phyloP scores from a whole-genome alignment of 2,329 filamentous ascomycete species.

The Didymellaceae sp. region DNA sequence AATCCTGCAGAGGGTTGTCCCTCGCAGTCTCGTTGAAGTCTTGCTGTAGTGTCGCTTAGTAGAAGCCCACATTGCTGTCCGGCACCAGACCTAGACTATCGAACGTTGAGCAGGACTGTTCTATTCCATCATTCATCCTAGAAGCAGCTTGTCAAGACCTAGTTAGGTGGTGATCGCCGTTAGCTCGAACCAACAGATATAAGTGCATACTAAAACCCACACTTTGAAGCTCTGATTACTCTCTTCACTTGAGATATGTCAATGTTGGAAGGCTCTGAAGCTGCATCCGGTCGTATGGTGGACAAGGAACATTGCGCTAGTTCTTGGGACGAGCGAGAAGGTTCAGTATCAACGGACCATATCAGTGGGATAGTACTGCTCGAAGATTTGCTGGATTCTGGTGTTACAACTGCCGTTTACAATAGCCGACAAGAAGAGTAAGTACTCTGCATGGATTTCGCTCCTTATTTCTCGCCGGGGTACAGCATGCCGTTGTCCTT shows the following conservation, averaged over 20 bases:
- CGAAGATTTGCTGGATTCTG: too few species aligned
- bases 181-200: background rate
- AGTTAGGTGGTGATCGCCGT: background rate
- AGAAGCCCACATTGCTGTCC: too few species aligned
- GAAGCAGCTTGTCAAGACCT: background rate
- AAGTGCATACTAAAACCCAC: background rate
- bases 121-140: background rate
- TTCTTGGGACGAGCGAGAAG: too few species aligned
- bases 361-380: too few species aligned
- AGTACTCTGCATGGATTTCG: background rate
- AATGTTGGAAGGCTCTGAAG: background rate
- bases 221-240: background rate
- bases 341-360: too few species aligned
- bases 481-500: constrained; percentile 53
- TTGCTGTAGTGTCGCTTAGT: background rate
- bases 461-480: constrained; percentile 11
- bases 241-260: background rate
- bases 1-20: too few species aligned
- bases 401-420: too few species aligned
- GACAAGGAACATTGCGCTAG: background rate
- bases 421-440: background rate
- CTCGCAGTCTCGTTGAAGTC: background rate
- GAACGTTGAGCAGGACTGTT: background rate
- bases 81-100: too few species aligned
- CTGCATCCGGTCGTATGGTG: background rate